phyloP scores from a whole-genome alignment of 495 filamentous ascomycete species.

The Neurospora discreta region DNA sequence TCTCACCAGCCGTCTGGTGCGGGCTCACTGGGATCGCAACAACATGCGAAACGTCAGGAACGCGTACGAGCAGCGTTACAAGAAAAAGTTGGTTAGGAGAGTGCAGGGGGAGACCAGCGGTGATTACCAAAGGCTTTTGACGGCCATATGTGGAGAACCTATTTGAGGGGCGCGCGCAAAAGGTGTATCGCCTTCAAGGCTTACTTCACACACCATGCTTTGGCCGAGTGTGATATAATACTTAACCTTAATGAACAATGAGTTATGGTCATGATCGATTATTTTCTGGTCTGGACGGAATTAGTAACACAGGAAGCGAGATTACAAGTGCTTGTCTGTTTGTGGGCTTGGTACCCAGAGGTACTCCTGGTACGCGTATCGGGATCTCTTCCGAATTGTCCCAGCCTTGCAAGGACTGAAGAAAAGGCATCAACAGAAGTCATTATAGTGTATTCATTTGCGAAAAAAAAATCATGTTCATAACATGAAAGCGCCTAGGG shows the following conservation, averaged over 20 bases:
- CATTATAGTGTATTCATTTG: too few relatives aligned
- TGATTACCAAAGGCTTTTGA: constrained; percentile 62
- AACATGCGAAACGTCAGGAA: constrained; percentile 62
- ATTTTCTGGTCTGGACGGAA: not conserved
- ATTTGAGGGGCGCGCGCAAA: not conserved
- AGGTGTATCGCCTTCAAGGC: not conserved
- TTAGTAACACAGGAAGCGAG: not conserved
- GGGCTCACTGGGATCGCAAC: constrained; percentile 65
- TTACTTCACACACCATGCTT: not conserved
- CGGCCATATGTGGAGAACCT: constrained; percentile 26
- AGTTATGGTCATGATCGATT: not conserved
- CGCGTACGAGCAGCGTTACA: constrained; percentile 57
- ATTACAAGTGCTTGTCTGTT: not conserved
- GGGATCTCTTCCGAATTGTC: too few relatives aligned
- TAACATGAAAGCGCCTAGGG: too few relatives aligned
- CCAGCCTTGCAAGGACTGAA: too few relatives aligned
- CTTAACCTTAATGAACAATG: not conserved
- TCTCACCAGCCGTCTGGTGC: constrained; percentile 61
- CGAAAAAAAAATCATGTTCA: too few relatives aligned
- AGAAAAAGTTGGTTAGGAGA: constrained; percentile 46
- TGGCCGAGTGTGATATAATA: not conserved
- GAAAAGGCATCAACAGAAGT: too few relatives aligned
- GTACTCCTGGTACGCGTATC: too few relatives aligned
- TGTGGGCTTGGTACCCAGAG: too few relatives aligned
- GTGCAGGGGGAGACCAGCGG: constrained; percentile 79